A percentile compares a stretch with the other conserved stretches of the same genome.
These are phyloP conservation scores for Thelonectria blattea DNA, from an alignment of 2,329 filamentous ascomycete species.

Conservation along the genomic window DNA sequence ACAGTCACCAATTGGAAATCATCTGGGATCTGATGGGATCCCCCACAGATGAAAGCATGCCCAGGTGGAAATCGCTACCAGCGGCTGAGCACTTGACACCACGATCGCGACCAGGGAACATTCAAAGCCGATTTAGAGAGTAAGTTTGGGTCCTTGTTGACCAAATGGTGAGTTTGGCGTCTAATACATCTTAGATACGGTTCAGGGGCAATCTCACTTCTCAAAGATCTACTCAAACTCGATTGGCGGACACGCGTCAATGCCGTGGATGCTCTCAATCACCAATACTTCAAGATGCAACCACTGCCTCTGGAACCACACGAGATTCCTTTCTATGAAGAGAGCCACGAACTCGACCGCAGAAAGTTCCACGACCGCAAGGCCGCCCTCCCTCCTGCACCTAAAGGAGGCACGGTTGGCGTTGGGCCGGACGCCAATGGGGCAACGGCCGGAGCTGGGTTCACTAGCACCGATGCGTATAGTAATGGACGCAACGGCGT, in stretches of 20 bases:
- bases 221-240: slow-evolving; percentile 82
- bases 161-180: not conserved
- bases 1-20: slow-evolving; percentile 86
- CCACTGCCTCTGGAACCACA: slow-evolving; percentile 82
- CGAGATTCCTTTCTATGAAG: slow-evolving; percentile 90
- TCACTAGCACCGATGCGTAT: slow-evolving; percentile 59
- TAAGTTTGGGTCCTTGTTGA: slow-evolving; percentile 45
- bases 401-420: slow-evolving; percentile 88
- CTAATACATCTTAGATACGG: slow-evolving; percentile 58
- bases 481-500: slow-evolving; percentile 53
- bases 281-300: slow-evolving; percentile 84
- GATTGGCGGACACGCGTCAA: slow-evolving; percentile 92
- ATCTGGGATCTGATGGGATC: slow-evolving; percentile 94
- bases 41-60: slow-evolving; percentile 90
- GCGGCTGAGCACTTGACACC: slow-evolving; percentile 78
- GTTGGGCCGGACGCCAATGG: slow-evolving; percentile 65
- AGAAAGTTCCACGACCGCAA: slow-evolving; percentile 88
- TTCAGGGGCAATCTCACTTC: slow-evolving; percentile 75
- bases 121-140: slow-evolving; percentile 78
- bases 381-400: slow-evolving; percentile 84
- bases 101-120: slow-evolving; percentile 65
- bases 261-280: slow-evolving; percentile 89
- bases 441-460: slow-evolving; percentile 52
- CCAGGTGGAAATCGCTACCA: slow-evolving; percentile 83
- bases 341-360: slow-evolving; percentile 95